Evolutionary conservation across 2,329 filamentous ascomycete species (phyloP), one percentile per base, ranked within the genome.

Genomic region (Dactylellina drechsleri): DNA sequence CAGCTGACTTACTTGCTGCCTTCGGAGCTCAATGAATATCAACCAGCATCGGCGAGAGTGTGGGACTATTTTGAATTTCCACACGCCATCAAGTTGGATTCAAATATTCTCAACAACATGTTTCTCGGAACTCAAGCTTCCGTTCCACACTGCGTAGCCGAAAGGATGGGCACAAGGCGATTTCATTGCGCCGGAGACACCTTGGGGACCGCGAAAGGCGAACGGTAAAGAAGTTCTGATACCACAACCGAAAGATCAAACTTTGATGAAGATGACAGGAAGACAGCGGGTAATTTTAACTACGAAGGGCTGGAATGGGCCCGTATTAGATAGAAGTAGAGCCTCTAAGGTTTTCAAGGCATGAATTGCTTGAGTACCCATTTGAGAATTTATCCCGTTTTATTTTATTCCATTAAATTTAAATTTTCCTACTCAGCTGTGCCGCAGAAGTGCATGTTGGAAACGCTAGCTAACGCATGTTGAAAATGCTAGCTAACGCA

Each of bases 61-160:
- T 52, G 47, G 47, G n/a, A 20, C 4, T 52, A 52, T 23, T 20
- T 8, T 7, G 47, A 52, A 10, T 52, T 52, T 52, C n/a, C 10
- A 52, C n/a, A n/a, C 3, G 47, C 47, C 5, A 13, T 52, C 5
- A 52, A 52, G 16, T 15, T 18, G 10, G 47, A 52, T 23, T 52
- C 47, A 7, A 52, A 52, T 23, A 52, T 52, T 18, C 47, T 52
- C 47, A 23, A 13, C n/a, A 52, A 52, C 47, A 52, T 52, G 47
- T 52, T 52, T 52, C 20, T 20, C n/a, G 4, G 47, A n/a, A 1
- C 10, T 23, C 20, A 52, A 52, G 16, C 20, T 20, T 13, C 47
- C 47, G 5, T 52, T 18, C 20, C 20, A 52, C 4, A 52, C 47
- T 5, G 47, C 47, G 47, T 52, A 16, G 47, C 47, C 47, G 47